Evolutionary conservation across 257 asterid species (phyloP).

Genomic region (Salvia splendens): DNA sequence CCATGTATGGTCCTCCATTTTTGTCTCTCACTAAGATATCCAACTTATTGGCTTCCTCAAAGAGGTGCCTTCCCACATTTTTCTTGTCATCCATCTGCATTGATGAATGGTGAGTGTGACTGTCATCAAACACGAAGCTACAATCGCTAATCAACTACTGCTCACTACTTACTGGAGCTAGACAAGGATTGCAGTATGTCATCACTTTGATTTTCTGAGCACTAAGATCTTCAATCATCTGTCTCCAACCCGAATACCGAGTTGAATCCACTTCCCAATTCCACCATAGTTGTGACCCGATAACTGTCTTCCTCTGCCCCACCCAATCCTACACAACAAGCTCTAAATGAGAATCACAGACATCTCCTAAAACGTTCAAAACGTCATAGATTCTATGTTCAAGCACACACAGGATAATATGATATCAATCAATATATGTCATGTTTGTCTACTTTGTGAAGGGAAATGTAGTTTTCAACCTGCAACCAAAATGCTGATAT

Average conservation of each 20-base stretch:
- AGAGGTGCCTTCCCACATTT: slow-evolving; percentile 60
- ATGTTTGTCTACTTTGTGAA: not conserved
- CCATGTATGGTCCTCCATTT: slow-evolving; percentile 77
- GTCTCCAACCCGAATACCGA: slow-evolving; percentile 77
- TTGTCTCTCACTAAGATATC: slow-evolving; percentile 80
- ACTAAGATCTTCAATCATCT: slow-evolving; percentile 60
- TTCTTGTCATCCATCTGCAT: slow-evolving; percentile 71
- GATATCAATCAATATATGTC: not conserved
- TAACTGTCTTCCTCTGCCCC: slow-evolving; percentile 88
- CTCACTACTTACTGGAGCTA: slow-evolving; percentile 67
- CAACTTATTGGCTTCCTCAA: slow-evolving; percentile 76
- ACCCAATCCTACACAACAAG: slow-evolving; percentile 76
- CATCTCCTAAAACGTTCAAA: not conserved
- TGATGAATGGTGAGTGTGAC: slow-evolving; percentile 1
- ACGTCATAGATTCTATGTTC: slow-evolving; percentile 1
- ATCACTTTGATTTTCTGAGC: slow-evolving; percentile 63
- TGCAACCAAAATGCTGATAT: slow-evolving; percentile 97
- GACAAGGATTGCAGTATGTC: slow-evolving; percentile 99
- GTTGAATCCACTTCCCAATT: slow-evolving; percentile 92
- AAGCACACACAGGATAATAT: not conserved
- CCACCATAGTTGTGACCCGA: slow-evolving; percentile 99
- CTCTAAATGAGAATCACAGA: not conserved
- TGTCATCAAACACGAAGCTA: not conserved
- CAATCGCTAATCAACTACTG: not conserved
- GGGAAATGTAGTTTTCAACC: slow-evolving; percentile 43